Evolutionary conservation across 2,329 filamentous ascomycete species (phyloP).

Genomic region (Hypoxylon sp.): DNA sequence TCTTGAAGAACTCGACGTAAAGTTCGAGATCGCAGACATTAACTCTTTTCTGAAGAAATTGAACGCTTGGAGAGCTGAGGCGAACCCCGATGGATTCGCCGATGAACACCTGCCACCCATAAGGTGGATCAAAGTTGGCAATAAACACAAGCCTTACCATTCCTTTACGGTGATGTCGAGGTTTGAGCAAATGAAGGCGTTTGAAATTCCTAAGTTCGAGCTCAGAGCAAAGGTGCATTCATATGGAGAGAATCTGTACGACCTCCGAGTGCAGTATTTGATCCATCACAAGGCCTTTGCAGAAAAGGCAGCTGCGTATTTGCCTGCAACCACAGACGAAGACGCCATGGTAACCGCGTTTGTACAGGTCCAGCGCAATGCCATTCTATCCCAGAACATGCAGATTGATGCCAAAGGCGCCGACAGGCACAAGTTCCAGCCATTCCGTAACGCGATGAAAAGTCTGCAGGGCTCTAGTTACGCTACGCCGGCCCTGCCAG

Average conservation of each 20-base stretch:
- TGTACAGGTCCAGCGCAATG: conserved; percentile 25
- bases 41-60: conserved; percentile 21
- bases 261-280: conserved; percentile 28
- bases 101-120: conserved; percentile 27
- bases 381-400: conserved; percentile 23
- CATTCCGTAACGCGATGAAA: conserved; percentile 26
- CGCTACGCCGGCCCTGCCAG: not conserved
- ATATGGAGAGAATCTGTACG: not conserved
- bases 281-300: conserved; percentile 26
- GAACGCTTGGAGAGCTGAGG: conserved; percentile 9
- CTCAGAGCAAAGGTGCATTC: conserved; percentile 15
- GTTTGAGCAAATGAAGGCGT: conserved; percentile 27
- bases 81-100: conserved; percentile 5
- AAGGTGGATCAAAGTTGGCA: conserved; percentile 20
- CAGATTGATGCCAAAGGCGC: conserved; percentile 7
- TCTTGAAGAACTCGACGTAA: conserved; percentile 1
- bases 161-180: conserved; percentile 30
- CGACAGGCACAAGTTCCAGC: conserved; percentile 20
- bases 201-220: conserved; percentile 22
- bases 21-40: conserved; percentile 25
- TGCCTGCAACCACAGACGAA: conserved; percentile 23
- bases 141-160: conserved; percentile 20
- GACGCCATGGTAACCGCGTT: conserved; percentile 9
- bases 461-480: not conserved
- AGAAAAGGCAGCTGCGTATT: conserved; percentile 28